Conservation (phyloP, 2,329 filamentous ascomycete species). For the Microascus cirrosus region DNA sequence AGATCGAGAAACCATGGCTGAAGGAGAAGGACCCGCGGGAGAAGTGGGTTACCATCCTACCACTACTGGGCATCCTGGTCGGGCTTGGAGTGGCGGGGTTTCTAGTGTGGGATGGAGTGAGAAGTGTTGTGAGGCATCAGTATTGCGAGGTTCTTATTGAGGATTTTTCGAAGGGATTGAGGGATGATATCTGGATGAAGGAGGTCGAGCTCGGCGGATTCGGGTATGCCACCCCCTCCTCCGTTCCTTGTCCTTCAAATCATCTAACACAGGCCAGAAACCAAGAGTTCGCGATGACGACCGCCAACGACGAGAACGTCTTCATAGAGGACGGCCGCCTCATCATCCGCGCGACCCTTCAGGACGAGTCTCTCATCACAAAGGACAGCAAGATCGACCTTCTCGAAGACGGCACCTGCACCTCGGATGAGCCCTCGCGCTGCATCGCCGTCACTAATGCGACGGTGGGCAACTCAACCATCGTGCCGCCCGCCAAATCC, state of each 20-base stretch:
- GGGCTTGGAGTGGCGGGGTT: constrained; percentile 59
- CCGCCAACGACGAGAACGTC: constrained; percentile 59
- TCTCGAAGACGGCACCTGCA: constrained; percentile 53
- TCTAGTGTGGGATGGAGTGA: constrained; percentile 64
- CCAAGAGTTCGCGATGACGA: constrained; percentile 72
- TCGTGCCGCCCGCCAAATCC: constrained; percentile 68
- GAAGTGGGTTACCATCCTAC: constrained; percentile 79
- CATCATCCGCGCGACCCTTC: constrained; percentile 66
- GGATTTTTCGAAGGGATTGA: constrained; percentile 48
- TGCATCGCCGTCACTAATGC: constrained; percentile 66
- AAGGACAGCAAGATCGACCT: constrained; percentile 60
- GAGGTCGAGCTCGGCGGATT: constrained; percentile 67
- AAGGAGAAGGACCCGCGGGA: constrained; percentile 63
- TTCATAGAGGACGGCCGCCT: constrained; percentile 60
- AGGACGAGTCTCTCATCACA: constrained; percentile 55
- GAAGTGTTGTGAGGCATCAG: constrained; percentile 60
- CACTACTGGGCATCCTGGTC: constrained; percentile 57
- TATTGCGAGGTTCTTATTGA: constrained; percentile 61
- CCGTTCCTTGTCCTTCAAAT: background rate
- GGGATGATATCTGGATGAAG: constrained; percentile 56
- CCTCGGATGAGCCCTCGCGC: constrained; percentile 39
- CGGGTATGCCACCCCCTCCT: constrained; percentile 43
- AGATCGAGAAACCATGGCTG: constrained; percentile 68
- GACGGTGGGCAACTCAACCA: constrained; percentile 56
- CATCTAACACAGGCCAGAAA: constrained; percentile 38